Evolutionary conservation across 768 basidiomycete species (phyloP).

Genomic region (button mushroom (Agaricus bisporus)): DNA sequence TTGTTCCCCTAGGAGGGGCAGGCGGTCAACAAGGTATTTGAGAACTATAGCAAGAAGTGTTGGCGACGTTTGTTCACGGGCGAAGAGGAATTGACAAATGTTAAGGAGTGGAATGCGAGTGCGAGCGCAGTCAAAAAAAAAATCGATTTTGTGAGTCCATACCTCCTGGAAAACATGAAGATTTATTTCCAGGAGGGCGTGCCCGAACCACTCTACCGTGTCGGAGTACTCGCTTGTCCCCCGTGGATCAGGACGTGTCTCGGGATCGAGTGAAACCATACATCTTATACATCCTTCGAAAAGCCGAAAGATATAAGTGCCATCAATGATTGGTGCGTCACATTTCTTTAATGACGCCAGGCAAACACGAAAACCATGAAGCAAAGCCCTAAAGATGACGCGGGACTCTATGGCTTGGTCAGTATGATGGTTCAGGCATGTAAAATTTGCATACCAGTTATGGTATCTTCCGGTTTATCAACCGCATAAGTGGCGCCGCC

Average conservation of each 20-base stretch:
- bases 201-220: slow-evolving; percentile 78
- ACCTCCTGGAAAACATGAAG: slow-evolving; percentile 93
- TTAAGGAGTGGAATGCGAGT: slow-evolving; percentile 76
- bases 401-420: slow-evolving; percentile 59
- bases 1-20: slow-evolving; percentile 80
- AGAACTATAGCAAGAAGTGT: slow-evolving; percentile 87
- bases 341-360: slow-evolving; percentile 73
- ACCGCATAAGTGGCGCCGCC: slow-evolving; percentile 69
- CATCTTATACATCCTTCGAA: slow-evolving; percentile 83
- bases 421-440: slow-evolving; percentile 9
- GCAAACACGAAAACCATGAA: slow-evolving; percentile 83
- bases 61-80: slow-evolving; percentile 68
- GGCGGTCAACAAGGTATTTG: slow-evolving; percentile 74
- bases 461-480: slow-evolving; percentile 78
- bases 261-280: slow-evolving; percentile 76
- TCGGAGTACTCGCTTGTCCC: slow-evolving; percentile 56
- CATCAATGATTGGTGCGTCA: slow-evolving; percentile 75
- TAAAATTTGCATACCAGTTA: slow-evolving; percentile 52
- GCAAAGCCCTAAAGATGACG: slow-evolving; percentile 77
- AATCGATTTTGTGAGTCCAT: slow-evolving; percentile 88
- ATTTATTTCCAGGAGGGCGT: slow-evolving; percentile 76
- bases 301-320: slow-evolving; percentile 78
- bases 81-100: slow-evolving; percentile 79
- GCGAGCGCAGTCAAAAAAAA: slow-evolving; percentile 78
- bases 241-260: slow-evolving; percentile 33